Evolutionary conservation across 805 yeast species (phyloP).

Genomic region (Candida piceae): DNA sequence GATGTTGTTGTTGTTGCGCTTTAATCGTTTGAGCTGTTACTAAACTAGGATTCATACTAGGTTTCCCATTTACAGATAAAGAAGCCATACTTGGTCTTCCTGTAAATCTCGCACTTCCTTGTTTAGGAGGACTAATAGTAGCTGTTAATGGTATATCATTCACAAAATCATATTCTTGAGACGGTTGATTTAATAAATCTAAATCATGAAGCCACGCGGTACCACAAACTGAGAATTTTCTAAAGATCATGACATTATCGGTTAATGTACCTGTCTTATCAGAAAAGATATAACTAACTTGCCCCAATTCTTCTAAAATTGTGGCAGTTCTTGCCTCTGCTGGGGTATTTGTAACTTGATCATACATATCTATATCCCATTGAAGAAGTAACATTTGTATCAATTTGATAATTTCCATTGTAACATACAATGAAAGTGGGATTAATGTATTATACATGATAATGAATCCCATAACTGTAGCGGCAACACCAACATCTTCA

Average conservation of each 20-base stretch:
- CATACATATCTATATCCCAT: conserved; percentile 93
- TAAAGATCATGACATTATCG: conserved; percentile 87
- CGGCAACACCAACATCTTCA: conserved; percentile 77
- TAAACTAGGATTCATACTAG: conserved; percentile 19
- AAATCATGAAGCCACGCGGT: conserved; percentile 83
- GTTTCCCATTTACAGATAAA: conserved; percentile 18
- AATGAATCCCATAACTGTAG: conserved; percentile 91
- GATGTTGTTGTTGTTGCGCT: conserved; percentile 31
- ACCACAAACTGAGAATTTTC: conserved; percentile 85
- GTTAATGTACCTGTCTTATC: conserved; percentile 98
- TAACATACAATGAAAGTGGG: conserved; percentile 90
- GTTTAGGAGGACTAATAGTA: conserved; percentile 6
- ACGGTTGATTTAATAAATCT: no score
- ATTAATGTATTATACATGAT: conserved; percentile 97
- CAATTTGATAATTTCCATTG: conserved; percentile 92
- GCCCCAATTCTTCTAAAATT: conserved; percentile 93
- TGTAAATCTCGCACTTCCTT: conserved; percentile 25
- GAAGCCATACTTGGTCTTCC: conserved; percentile 61
- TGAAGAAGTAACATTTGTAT: conserved; percentile 79
- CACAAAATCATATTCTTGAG: no score
- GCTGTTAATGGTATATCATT: conserved; percentile 1
- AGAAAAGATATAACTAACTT: conserved; percentile 88
- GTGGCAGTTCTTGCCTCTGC: conserved; percentile 95
- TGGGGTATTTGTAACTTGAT: conserved; percentile 76
- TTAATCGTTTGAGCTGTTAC: conserved; percentile 37